phyloP scores from a whole-genome alignment of 768 basidiomycete genomes.

The Tulasnella sp. region DNA sequence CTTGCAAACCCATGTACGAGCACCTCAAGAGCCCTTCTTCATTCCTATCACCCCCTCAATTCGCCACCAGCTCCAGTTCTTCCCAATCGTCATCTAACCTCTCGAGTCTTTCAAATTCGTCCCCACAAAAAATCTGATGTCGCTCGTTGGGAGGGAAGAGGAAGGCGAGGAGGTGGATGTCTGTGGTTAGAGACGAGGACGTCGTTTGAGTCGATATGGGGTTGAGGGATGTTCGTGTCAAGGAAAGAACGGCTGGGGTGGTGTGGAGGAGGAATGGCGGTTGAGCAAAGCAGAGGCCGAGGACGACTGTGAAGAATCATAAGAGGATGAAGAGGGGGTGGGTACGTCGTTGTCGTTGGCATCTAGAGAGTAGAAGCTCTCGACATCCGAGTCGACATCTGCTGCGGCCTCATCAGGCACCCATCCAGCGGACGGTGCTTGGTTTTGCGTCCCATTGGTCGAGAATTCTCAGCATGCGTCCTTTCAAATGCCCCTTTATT shows the following conservation, averaged over 20 bases:
- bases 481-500: neutral
- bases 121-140: conserved; percentile 64
- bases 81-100: conserved; percentile 9
- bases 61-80: neutral
- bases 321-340: neutral
- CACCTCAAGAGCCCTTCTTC: conserved; percentile 39
- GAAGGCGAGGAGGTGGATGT: conserved; percentile 52
- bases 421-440: neutral
- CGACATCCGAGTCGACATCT: too few species aligned
- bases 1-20: conserved; percentile 62
- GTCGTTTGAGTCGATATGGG: conserved; percentile 31
- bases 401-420: neutral
- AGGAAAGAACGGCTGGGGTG: conserved; percentile 56
- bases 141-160: conserved; percentile 63
- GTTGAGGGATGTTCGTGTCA: conserved; percentile 46
- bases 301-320: neutral
- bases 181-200: conserved; percentile 66
- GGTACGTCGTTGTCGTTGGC: neutral
- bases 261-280: neutral
- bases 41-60: conserved; percentile 30
- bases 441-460: too few species aligned
- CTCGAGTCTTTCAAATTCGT: conserved; percentile 53
- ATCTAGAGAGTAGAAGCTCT: too few species aligned
- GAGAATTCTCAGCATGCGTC: too few species aligned
- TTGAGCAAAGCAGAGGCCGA: conserved; percentile 1